Evolutionary conservation across 108 stramenopile genomes (phyloP).

Genomic region (Nannochloropsis granulata): DNA sequence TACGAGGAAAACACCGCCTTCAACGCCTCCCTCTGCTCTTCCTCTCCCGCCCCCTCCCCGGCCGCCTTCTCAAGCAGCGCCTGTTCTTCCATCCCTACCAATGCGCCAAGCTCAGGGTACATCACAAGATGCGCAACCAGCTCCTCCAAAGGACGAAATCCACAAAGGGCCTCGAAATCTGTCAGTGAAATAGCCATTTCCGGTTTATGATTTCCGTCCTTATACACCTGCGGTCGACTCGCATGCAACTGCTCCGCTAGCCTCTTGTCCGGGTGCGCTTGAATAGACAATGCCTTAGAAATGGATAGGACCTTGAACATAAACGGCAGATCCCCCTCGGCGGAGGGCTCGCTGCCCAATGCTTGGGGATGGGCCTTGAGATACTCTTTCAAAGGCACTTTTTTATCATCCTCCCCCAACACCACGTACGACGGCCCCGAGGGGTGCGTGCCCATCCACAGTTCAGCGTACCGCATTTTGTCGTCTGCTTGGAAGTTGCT

Average conservation of each 20-base stretch:
- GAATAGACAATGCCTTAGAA: slow-evolving; percentile 33
- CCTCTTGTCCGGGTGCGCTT: slow-evolving; percentile 41
- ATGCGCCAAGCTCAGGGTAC: slow-evolving; percentile 72
- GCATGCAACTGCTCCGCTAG: slow-evolving; percentile 61
- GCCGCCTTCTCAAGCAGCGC: slow-evolving; percentile 4
- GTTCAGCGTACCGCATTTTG: slow-evolving; percentile 39
- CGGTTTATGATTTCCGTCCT: slow-evolving; percentile 95
- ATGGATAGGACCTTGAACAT: slow-evolving; percentile 46
- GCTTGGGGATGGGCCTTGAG: slow-evolving; percentile 15
- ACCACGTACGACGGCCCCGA: slow-evolving; percentile 38
- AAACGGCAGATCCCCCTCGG: slow-evolving; percentile 37
- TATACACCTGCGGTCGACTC: slow-evolving; percentile 64
- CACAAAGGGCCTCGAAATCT: slow-evolving; percentile 59
- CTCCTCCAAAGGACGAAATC: slow-evolving; percentile 26
- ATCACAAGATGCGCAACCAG: slow-evolving; percentile 17
- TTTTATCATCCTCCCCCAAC: neutral
- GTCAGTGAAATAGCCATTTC: slow-evolving; percentile 97
- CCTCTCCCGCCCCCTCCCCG: neutral
- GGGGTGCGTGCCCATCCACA: slow-evolving; percentile 56
- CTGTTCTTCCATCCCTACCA: slow-evolving; percentile 25
- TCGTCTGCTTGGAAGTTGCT: slow-evolving; percentile 13
- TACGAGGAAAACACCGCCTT: slow-evolving; percentile 57
- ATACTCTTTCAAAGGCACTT: neutral
- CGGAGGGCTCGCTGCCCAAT: slow-evolving; percentile 27
- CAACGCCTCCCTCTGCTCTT: slow-evolving; percentile 45